Percentiles rank a stretch among this genome's conserved stretches.
phyloP scores from a whole-genome alignment of 352 stramenopile species.

The Nothophytophthora sp. region DNA sequence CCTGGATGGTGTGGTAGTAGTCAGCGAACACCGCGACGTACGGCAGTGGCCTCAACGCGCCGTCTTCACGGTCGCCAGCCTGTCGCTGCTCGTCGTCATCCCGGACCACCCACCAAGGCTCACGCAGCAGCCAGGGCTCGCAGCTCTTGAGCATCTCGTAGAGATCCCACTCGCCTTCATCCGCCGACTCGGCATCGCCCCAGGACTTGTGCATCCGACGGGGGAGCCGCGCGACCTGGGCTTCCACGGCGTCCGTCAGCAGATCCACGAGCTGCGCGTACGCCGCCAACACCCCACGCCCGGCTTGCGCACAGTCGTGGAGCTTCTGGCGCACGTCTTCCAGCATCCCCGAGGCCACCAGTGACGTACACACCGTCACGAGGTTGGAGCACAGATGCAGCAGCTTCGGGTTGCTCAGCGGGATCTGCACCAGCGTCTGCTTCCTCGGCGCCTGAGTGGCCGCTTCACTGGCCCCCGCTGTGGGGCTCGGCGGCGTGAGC shows the following conservation, averaged over 20 bases:
- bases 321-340: constrained; percentile 51
- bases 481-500: constrained; percentile 40
- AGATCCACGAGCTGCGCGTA: constrained; percentile 51
- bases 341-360: constrained; percentile 39
- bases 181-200: constrained; percentile 33
- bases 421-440: constrained; percentile 49
- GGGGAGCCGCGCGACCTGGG: constrained; percentile 39
- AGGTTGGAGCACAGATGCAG: constrained; percentile 59
- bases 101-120: constrained; percentile 54
- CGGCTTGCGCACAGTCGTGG: constrained; percentile 42
- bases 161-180: constrained; percentile 51
- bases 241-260: constrained; percentile 47
- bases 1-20: constrained; percentile 46
- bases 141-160: constrained; percentile 65
- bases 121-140: constrained; percentile 52
- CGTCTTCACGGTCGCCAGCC: constrained; percentile 34
- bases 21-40: constrained; percentile 50
- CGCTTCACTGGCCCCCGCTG: not conserved
- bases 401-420: constrained; percentile 60
- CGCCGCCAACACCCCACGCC: constrained; percentile 34
- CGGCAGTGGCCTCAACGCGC: constrained; percentile 37
- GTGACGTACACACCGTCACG: constrained; percentile 43
- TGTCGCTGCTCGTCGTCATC: constrained; percentile 43
- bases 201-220: constrained; percentile 42
- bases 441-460: constrained; percentile 10